Conservation (phyloP, 2,329 filamentous ascomycete species). For the Fusarium clavum region DNA sequence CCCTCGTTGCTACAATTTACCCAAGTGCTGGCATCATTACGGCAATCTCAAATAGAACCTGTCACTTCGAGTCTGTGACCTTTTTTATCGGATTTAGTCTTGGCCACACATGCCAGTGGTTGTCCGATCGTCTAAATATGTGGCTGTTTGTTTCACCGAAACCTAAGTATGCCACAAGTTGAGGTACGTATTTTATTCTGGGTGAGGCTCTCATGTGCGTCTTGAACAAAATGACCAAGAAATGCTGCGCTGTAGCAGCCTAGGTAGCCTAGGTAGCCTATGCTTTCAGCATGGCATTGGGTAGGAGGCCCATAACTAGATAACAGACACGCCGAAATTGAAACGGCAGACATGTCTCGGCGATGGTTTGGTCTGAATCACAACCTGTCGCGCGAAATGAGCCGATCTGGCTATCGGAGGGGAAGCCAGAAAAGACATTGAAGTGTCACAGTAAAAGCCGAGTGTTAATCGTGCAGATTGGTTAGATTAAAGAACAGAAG, state of each 20-base stretch:
- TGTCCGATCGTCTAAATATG: slow-evolving; percentile 11
- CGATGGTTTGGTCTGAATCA: slow-evolving; percentile 27
- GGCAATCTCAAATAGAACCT: slow-evolving; percentile 11
- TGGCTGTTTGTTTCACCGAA: slow-evolving; percentile 13
- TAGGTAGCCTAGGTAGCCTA: not conserved
- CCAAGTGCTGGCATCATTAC: slow-evolving; percentile 17
- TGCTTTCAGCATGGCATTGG: not conserved
- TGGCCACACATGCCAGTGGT: slow-evolving; percentile 21
- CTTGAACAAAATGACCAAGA: not conserved
- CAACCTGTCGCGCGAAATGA: slow-evolving; percentile 25
- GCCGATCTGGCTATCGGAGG: slow-evolving; percentile 24
- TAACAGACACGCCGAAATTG: slow-evolving; percentile 27
- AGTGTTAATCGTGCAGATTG: slow-evolving; percentile 2
- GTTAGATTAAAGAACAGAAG: slow-evolving; percentile 6
- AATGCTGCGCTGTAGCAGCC: not conserved
- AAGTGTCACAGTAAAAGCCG: slow-evolving; percentile 2
- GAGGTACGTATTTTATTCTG: slow-evolving; percentile 14
- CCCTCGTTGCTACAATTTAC: slow-evolving; percentile 43
- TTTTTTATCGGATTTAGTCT: slow-evolving; percentile 8
- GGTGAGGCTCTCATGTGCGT: slow-evolving; percentile 24
- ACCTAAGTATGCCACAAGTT: not conserved
- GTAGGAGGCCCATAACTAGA: not conserved
- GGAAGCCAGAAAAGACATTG: slow-evolving; percentile 13
- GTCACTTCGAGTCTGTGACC: slow-evolving; percentile 13
- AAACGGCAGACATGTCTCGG: slow-evolving; percentile 38